phyloP scores from a whole-genome alignment of 225 moss, liverwort and hornwort species.

The Rhytidiadelphus loreus region DNA sequence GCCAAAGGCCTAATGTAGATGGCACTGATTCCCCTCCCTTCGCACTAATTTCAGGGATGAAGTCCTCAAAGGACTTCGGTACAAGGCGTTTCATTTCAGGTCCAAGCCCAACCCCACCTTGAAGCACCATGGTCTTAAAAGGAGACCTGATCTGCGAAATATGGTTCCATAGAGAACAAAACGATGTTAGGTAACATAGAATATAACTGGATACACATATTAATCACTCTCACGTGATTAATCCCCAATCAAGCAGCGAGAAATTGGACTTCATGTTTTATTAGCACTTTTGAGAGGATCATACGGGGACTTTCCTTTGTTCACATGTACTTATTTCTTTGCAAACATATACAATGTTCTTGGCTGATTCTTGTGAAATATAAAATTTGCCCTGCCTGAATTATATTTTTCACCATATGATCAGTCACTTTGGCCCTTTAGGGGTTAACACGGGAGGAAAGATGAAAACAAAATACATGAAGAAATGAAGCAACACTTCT shows the following conservation, averaged over 20 bases:
- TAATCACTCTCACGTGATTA: not conserved
- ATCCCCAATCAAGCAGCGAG: not conserved
- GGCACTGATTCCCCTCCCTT: not conserved
- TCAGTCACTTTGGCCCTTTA: not conserved
- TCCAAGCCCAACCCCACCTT: slow-evolving; percentile 16
- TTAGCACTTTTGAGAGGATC: not conserved
- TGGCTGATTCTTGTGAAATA: not conserved
- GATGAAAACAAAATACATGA: not conserved
- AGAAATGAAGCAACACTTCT: not conserved
- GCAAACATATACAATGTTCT: not conserved
- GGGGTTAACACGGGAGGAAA: not conserved
- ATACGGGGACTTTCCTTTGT: not conserved
- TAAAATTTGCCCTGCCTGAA: not conserved
- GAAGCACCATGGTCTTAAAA: slow-evolving; percentile 41
- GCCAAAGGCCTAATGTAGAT: slow-evolving; percentile 35
- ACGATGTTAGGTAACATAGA: not conserved
- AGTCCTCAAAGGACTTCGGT: slow-evolving; percentile 10
- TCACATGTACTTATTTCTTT: not conserved
- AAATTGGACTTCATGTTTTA: not conserved
- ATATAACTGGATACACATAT: not conserved
- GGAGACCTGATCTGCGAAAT: slow-evolving; percentile 33
- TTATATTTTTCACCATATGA: not conserved
- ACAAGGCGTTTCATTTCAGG: slow-evolving; percentile 12
- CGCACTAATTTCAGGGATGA: not conserved
- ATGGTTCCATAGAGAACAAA: not conserved